Evolutionary conservation across 2,329 filamentous ascomycete genomes (phyloP), one percentile per base, ranked within the genome.

Genomic region (Epichloe baconii): DNA sequence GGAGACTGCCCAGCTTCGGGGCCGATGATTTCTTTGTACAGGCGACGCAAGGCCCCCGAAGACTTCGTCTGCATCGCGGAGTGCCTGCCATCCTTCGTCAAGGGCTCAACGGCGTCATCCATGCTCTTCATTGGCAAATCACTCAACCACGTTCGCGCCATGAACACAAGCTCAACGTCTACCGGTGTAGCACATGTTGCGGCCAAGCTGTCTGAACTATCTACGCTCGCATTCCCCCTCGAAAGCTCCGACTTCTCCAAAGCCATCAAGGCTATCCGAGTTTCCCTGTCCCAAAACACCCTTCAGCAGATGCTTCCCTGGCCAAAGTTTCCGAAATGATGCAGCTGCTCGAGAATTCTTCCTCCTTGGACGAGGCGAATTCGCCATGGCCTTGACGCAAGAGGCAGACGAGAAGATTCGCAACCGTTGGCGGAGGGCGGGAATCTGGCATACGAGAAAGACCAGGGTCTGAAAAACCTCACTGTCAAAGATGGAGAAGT

Each of bases 91-190:
- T 81, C 80, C 12, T 95, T 95, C 62, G 87, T 96, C 6, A 83
- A 82, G 0, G 66, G 78, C 0, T 71, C 82, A 4, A 86, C 88
- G 1, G 88, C 88, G 7, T 76, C 79, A 3, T 95, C 90, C 0
- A 88, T 97, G 64, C 71, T 96, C 5, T 96, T 96, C 62, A 85
- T 96, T 55, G 93, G 93, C 11, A 86, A 86, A 56, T 94, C 89
- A 0, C 72, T 97, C 45, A 88, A 94, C 58, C 87, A 95, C 57
- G 85, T 95, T 50, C 78, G 85, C 47, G 75, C 78, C 15, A 75
- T 72, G 57, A 72, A 71, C 51, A 71, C 67, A 45, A 62, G 73
- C 53, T 67, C 69, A 14, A 64, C 70, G 48, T 56, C 72, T 19
- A 68, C 70, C 36, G 79, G 80, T 34, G 68, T 82, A 4, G 73